These are phyloP conservation scores for Phoma herbarum DNA, from an alignment of 2,329 filamentous ascomycete species.

Conservation along the genomic window DNA sequence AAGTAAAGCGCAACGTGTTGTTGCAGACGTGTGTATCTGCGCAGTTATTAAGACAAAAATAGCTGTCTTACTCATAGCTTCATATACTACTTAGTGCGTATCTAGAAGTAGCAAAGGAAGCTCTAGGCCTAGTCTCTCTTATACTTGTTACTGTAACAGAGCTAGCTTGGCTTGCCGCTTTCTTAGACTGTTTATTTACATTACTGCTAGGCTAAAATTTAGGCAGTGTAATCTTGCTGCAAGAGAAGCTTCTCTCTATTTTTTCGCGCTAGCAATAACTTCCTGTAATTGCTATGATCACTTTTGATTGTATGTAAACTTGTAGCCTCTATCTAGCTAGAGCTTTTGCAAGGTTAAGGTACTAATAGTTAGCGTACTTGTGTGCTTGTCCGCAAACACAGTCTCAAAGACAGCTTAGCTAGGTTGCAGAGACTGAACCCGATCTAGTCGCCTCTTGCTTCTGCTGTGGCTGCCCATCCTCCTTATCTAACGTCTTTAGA, in stretches of 20 bases:
- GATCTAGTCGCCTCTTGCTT: background rate
- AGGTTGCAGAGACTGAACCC: background rate
- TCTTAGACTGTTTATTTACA: background rate
- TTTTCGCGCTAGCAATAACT: background rate
- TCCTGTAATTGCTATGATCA: background rate
- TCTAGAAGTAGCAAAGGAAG: slow-evolving; percentile 1
- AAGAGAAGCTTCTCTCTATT: no score
- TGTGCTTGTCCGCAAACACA: background rate
- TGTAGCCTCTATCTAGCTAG: background rate
- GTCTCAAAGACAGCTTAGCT: background rate
- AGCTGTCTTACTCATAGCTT: background rate
- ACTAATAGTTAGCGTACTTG: background rate
- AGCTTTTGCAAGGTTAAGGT: background rate
- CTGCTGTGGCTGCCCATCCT: background rate
- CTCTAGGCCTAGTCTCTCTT: background rate
- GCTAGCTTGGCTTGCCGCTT: slow-evolving; percentile 3
- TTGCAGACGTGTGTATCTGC: slow-evolving; percentile 3
- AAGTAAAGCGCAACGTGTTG: background rate
- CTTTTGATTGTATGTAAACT: background rate
- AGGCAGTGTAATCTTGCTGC: background rate
- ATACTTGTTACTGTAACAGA: background rate
- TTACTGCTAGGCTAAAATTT: background rate
- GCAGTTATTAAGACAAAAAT: slow-evolving; percentile 1
- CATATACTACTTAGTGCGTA: background rate
- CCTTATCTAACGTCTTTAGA: background rate